A percentile compares a stretch with the other conserved stretches of the same genome.
phyloP scores from a whole-genome alignment of 2,329 filamentous ascomycete species.

The Colletotrichum lupini region DNA sequence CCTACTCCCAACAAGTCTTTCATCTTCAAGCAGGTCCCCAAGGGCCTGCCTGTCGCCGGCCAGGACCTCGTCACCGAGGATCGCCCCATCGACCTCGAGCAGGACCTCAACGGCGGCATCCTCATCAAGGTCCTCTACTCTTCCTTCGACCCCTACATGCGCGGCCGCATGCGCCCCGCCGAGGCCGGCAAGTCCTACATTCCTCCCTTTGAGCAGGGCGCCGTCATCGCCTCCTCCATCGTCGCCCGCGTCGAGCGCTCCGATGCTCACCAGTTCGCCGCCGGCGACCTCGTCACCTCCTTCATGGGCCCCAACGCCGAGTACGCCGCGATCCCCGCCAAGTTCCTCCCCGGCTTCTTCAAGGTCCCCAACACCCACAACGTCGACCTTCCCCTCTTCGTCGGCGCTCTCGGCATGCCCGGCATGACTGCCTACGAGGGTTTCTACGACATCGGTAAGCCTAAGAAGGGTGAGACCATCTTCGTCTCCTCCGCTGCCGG shows the following conservation, averaged over 20 bases:
- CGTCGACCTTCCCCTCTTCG: conserved; percentile 74
- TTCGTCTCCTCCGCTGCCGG: conserved; percentile 84
- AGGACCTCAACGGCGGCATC: conserved; percentile 72
- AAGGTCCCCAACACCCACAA: conserved; percentile 74
- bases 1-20: conserved; percentile 77
- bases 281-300: conserved; percentile 57
- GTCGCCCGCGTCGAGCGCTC: conserved; percentile 79
- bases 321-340: conserved; percentile 57
- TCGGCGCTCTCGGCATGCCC: conserved; percentile 73
- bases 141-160: conserved; percentile 88
- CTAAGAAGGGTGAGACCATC: conserved; percentile 78
- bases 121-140: conserved; percentile 77
- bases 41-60: conserved; percentile 74
- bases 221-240: conserved; percentile 72
- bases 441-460: conserved; percentile 71
- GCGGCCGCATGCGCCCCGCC: conserved; percentile 79
- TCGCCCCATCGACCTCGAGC: conserved; percentile 73
- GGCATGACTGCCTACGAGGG: conserved; percentile 79
- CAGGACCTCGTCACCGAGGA: conserved; percentile 77
- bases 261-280: conserved; percentile 63
- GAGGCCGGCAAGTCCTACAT: conserved; percentile 72
- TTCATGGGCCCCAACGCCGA: conserved; percentile 71
- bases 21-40: conserved; percentile 77
- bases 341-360: conserved; percentile 30
- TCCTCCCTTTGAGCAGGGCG: conserved; percentile 68